Base-by-base conservation (phyloP, 2,329 filamentous ascomycete species). In the Botrytis byssoidea region DNA sequence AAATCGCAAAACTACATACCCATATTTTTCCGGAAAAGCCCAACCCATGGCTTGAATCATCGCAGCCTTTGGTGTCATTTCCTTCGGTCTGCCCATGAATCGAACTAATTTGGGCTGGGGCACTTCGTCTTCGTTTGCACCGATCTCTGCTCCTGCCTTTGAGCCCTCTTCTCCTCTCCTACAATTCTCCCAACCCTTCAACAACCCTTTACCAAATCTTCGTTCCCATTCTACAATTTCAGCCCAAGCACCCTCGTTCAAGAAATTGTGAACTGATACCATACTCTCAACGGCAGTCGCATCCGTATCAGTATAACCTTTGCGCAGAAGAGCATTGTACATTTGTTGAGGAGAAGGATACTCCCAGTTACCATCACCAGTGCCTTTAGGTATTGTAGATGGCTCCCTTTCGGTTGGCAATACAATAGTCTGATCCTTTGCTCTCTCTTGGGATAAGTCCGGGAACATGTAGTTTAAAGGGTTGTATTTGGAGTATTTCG, bases 261-360 rank as follows among this genome's bases (percentile, higher is more conserved):
- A 83, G 80, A 98, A 98, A 83, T 99, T 99, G 86, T 99, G 96
- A 18, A 98, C 94, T 0, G 94, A 92, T 9, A 99, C 96, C 96
- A 99, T 99, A 80, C 92, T 91, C 83, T 98, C 95, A 22, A 99
- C 95, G 5, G 95, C 94, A 32, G 95, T 96, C 72, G 94, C 89
- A 73, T 97, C 95, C 0, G 96, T 98, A 82, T 98, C 95, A 0
- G 92, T 94, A 83, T 98, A 96, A 74, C 96, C 96, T 84, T 99
- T 99, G 76, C 96, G 92, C 75, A 98, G 85, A 84, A 99, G 92
- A 12, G 96, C 96, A 81, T 99, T 98, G 87, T 98, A 99, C 96
- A 99, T 99, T 83, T 99, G 96, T 85, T 99, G 96, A 0, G 96
- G 95, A 0, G 94, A 98, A 0, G 96, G 96, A 81, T 99, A 99